A percentile compares a stretch with the other conserved stretches of the same genome.
Conservation (phyloP, 2,329 filamentous ascomycete species). For the Myriosclerotinia curreyana region DNA sequence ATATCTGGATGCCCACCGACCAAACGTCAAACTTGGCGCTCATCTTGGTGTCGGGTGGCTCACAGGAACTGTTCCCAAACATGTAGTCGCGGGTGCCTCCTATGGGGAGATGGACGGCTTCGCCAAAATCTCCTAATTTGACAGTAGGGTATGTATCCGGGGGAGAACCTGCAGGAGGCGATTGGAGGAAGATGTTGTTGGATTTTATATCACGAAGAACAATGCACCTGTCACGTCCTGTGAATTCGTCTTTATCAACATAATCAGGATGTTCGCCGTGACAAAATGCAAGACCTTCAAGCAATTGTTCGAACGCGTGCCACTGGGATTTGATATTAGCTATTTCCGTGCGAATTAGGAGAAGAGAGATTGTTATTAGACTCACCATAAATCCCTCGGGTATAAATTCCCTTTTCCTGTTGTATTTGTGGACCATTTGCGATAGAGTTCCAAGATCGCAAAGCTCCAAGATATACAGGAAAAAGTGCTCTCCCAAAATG, state of each 20-base stretch:
- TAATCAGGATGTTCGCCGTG: constrained; percentile 19
- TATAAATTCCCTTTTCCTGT: not conserved
- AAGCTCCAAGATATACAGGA: constrained; percentile 1
- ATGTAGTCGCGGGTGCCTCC: not conserved
- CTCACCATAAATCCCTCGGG: constrained; percentile 11
- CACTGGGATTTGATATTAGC: constrained; percentile 8
- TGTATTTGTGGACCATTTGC: not conserved
- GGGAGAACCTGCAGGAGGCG: not conserved
- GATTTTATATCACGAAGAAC: constrained; percentile 3
- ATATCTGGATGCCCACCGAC: constrained; percentile 5
- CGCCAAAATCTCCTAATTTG: constrained; percentile 20
- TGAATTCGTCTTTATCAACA: not conserved
- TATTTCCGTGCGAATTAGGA: not conserved
- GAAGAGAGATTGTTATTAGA: not conserved
- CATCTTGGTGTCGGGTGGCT: constrained; percentile 9
- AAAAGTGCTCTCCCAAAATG: not conserved
- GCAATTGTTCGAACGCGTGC: constrained; percentile 15
- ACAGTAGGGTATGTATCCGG: constrained; percentile 4
- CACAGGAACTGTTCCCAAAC: constrained; percentile 2
- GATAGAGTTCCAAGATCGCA: not conserved
- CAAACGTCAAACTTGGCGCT: constrained; percentile 20
- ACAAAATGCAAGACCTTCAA: constrained; percentile 13
- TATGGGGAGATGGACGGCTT: constrained; percentile 10
- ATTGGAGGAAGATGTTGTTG: constrained; percentile 16
- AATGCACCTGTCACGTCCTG: not conserved